Conservation (phyloP, 257 asterid genomes). For the Solanum chilense region DNA sequence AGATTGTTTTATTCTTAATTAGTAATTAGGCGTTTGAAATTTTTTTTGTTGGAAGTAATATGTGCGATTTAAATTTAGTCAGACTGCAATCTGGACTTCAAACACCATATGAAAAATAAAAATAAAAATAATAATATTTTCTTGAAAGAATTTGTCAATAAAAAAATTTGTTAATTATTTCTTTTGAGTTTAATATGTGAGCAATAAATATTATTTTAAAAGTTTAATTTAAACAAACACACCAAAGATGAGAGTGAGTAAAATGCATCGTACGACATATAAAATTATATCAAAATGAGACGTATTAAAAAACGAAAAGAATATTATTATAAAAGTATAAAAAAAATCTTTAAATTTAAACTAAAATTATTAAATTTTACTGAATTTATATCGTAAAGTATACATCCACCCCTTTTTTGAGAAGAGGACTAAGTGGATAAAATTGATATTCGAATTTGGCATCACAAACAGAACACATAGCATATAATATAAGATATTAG, state of each 20-base stretch:
- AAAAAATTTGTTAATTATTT: no score
- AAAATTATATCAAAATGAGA: fast-evolving
- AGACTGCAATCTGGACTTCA: fast-evolving
- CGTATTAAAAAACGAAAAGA: not conserved
- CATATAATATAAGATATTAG: not conserved
- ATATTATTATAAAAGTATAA: not conserved
- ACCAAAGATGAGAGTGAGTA: not conserved
- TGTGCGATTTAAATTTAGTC: no score
- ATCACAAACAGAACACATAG: not conserved
- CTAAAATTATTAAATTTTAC: not conserved
- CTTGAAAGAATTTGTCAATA: not conserved
- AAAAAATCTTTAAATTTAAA: fast-evolving
- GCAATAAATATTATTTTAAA: no score
- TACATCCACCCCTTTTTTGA: not conserved
- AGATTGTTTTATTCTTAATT: no score
- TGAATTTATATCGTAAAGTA: not conserved
- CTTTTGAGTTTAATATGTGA: not conserved
- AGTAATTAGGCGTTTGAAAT: not conserved
- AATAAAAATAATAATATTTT: not conserved
- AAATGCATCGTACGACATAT: not conserved
- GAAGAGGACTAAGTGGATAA: not conserved
- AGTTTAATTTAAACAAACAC: not conserved
- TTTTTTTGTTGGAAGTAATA: fast-evolving
- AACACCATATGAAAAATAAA: not conserved
- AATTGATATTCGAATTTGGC: not conserved